Conservation (phyloP, 2,329 filamentous ascomycete species). For the Colletotrichum higginsianum region DNA sequence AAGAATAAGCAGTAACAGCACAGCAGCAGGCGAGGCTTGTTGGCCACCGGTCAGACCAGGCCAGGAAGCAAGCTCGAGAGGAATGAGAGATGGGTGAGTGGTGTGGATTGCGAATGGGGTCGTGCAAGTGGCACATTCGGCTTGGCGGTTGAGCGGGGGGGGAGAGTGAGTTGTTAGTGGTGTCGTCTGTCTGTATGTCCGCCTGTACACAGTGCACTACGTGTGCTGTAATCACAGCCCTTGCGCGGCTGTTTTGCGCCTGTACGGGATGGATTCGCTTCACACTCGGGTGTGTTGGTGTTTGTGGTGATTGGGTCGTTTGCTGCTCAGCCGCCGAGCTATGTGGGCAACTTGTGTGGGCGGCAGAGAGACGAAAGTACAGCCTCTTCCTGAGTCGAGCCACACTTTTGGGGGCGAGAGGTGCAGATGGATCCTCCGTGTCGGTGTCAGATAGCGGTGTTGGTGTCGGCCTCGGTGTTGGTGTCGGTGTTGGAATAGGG, state of each 20-base stretch:
- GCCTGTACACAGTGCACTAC: too few species aligned
- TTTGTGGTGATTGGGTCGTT: slow-evolving; percentile 34
- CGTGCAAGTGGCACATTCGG: slow-evolving; percentile 30
- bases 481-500: background rate
- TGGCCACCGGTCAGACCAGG: slow-evolving; percentile 30
- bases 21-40: slow-evolving; percentile 19
- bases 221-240: too few species aligned
- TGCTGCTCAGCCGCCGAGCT: slow-evolving; percentile 35
- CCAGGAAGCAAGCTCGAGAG: slow-evolving; percentile 23
- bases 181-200: background rate
- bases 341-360: slow-evolving; percentile 12
- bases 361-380: slow-evolving; percentile 14
- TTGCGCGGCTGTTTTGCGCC: slow-evolving; percentile 24
- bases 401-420: background rate
- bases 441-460: slow-evolving; percentile 22
- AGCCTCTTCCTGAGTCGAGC: slow-evolving; percentile 30
- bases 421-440: background rate
- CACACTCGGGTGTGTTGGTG: slow-evolving; percentile 22
- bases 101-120: slow-evolving; percentile 40
- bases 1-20: slow-evolving; percentile 29
- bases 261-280: slow-evolving; percentile 27
- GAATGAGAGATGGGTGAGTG: too few species aligned
- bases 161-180: slow-evolving; percentile 1
- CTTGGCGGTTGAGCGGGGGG: slow-evolving; percentile 29
- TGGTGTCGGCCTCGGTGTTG: background rate